phyloP scores from a whole-genome alignment of 805 yeast species.

The Cyberlindnera maritima region DNA sequence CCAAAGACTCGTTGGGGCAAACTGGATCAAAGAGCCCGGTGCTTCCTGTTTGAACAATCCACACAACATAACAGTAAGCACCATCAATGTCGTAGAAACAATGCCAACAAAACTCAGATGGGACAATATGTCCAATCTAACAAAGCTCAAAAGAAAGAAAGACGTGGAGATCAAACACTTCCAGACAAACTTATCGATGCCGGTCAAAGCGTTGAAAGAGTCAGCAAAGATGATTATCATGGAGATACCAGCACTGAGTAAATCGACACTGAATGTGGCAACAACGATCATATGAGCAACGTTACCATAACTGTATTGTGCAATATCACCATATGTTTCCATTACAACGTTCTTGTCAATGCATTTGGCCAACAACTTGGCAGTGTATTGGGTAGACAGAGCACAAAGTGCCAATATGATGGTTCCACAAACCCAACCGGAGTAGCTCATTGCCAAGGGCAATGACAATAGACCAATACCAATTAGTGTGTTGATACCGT shows the following conservation, averaged over 20 bases:
- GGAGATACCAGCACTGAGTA: slow-evolving; percentile 59
- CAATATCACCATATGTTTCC: slow-evolving; percentile 59
- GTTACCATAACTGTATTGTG: slow-evolving; percentile 46
- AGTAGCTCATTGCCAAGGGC: slow-evolving; percentile 62
- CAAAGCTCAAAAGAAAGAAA: slow-evolving; percentile 47
- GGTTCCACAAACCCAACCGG: slow-evolving; percentile 64
- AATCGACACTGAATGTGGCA: slow-evolving; percentile 50
- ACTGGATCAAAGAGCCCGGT: slow-evolving; percentile 56
- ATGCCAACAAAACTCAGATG: slow-evolving; percentile 56
- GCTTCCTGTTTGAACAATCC: slow-evolving; percentile 41
- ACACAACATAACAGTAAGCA: slow-evolving; percentile 42
- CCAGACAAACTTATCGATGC: slow-evolving; percentile 36
- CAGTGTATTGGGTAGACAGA: slow-evolving; percentile 49
- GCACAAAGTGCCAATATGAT: slow-evolving; percentile 43
- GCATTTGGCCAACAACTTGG: slow-evolving; percentile 51
- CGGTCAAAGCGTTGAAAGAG: slow-evolving; percentile 51
- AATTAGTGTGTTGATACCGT: slow-evolving; percentile 71
- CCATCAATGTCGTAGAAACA: slow-evolving; percentile 48
- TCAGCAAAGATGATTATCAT: slow-evolving; percentile 59
- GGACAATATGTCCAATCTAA: slow-evolving; percentile 55
- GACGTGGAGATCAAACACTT: slow-evolving; percentile 39
- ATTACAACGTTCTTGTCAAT: slow-evolving; percentile 38
- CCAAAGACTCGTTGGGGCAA: slow-evolving; percentile 42
- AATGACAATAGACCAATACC: slow-evolving; percentile 76
- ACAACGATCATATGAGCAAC: slow-evolving; percentile 43